These are phyloP conservation scores for Candida krabiensis DNA, from an alignment of 805 yeast species.

Conservation along the genomic window DNA sequence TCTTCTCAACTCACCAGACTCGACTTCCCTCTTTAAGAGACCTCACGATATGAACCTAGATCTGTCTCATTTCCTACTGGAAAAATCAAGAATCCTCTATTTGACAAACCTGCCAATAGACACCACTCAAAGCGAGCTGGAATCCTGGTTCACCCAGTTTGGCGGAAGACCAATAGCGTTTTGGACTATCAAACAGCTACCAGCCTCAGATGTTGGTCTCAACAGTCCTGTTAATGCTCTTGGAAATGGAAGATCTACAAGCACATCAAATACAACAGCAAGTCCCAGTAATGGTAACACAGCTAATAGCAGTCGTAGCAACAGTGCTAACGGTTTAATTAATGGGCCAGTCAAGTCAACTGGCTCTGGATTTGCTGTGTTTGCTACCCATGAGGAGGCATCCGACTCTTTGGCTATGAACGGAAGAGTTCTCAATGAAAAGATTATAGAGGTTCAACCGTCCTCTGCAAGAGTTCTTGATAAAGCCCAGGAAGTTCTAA, in stretches of 20 bases:
- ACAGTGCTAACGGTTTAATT: conserved; percentile 9
- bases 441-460: conserved; percentile 82
- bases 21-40: conserved; percentile 55
- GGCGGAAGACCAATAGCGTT: conserved; percentile 87
- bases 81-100: conserved; percentile 75
- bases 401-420: conserved; percentile 73
- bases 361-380: conserved; percentile 80
- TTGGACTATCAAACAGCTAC: conserved; percentile 76
- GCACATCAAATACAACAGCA: conserved; percentile 1
- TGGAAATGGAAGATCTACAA: not conserved
- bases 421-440: conserved; percentile 72
- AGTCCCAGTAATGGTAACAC: conserved; percentile 6
- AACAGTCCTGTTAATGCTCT: conserved; percentile 4
- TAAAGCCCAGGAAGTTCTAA: conserved; percentile 74
- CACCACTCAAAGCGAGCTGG: conserved; percentile 87
- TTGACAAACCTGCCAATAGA: conserved; percentile 80
- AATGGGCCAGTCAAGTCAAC: conserved; percentile 45
- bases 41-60: conserved; percentile 83
- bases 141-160: conserved; percentile 85
- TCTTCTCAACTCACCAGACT: conserved; percentile 49
- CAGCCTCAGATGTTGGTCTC: conserved; percentile 18
- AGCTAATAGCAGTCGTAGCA: conserved; percentile 15
- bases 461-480: conserved; percentile 78
- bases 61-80: conserved; percentile 61
- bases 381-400: conserved; percentile 84